Conservation (phyloP, 306 rosid genomes). For the Vachellia pachyceras region DNA sequence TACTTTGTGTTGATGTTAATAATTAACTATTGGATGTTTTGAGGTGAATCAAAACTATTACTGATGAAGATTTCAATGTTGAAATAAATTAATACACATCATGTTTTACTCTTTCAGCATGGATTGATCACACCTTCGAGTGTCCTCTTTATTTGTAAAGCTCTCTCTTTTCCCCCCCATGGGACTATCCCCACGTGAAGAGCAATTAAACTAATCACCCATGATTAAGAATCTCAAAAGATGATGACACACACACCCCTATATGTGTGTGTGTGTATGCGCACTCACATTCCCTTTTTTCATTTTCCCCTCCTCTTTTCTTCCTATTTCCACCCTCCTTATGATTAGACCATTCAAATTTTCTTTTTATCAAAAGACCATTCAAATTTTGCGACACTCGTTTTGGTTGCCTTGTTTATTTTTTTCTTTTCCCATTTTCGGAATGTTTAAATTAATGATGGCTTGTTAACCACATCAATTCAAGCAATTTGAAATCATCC, state of each 20-base stretch:
- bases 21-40: conserved; percentile 17
- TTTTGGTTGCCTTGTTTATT: too few relatives aligned
- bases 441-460: too few relatives aligned
- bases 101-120: conserved; percentile 10
- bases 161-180: too few relatives aligned
- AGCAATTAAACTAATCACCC: conserved; percentile 20
- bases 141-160: conserved; percentile 21
- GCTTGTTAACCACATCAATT: too few relatives aligned
- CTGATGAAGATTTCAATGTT: conserved; percentile 16
- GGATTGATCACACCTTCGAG: neutral
- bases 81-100: neutral
- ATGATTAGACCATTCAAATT: neutral
- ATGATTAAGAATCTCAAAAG: conserved; percentile 10
- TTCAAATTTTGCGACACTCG: too few relatives aligned
- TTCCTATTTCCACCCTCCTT: neutral
- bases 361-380: too few relatives aligned
- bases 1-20: neutral
- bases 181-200: conserved; percentile 28
- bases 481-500: too few relatives aligned
- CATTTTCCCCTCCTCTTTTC: too few relatives aligned
- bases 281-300: neutral
- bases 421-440: too few relatives aligned
- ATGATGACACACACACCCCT: too few relatives aligned
- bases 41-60: conserved; percentile 29
- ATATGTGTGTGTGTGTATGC: too few relatives aligned